These are phyloP conservation scores for Cyamopsis tetragonoloba DNA, from an alignment of 306 rosid genomes.

Conservation along the genomic window DNA sequence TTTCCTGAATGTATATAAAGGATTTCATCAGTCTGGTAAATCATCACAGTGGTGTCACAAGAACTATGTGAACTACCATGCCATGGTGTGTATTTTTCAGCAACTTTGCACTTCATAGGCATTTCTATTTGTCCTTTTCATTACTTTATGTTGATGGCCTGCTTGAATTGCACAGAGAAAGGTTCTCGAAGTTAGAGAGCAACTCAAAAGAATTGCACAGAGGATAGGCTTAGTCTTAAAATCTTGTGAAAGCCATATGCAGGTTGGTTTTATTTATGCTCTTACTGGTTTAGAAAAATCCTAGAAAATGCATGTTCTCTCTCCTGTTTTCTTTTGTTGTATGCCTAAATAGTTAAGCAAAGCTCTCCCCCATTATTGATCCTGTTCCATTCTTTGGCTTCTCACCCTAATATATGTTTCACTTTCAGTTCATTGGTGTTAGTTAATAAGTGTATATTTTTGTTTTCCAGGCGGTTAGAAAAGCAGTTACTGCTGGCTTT, in stretches of 20 bases:
- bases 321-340: constrained; percentile 6
- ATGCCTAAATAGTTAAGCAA: neutral
- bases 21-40: constrained; percentile 89
- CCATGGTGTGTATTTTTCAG: constrained; percentile 68
- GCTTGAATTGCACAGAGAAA: constrained; percentile 58
- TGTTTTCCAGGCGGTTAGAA: constrained; percentile 62
- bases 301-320: neutral
- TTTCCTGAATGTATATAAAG: constrained; percentile 85
- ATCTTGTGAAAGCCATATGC: constrained; percentile 70
- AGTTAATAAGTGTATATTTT: neutral
- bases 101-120: neutral
- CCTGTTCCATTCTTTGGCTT: neutral
- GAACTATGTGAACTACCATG: constrained; percentile 81
- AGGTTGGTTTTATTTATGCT: constrained; percentile 36
- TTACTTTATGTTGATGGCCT: constrained; percentile 18
- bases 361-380: neutral
- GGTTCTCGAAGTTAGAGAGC: constrained; percentile 84
- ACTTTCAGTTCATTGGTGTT: neutral
- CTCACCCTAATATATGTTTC: neutral
- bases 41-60: constrained; percentile 95
- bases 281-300: neutral
- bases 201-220: constrained; percentile 77
- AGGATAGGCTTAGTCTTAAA: constrained; percentile 74
- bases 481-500: constrained; percentile 78
- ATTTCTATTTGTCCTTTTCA: constrained; percentile 13